Evolutionary conservation across 1,139 yeast genomes (phyloP), one percentile per base, ranked within the genome.

Genomic region (Sugiyamaella pinicola): DNA sequence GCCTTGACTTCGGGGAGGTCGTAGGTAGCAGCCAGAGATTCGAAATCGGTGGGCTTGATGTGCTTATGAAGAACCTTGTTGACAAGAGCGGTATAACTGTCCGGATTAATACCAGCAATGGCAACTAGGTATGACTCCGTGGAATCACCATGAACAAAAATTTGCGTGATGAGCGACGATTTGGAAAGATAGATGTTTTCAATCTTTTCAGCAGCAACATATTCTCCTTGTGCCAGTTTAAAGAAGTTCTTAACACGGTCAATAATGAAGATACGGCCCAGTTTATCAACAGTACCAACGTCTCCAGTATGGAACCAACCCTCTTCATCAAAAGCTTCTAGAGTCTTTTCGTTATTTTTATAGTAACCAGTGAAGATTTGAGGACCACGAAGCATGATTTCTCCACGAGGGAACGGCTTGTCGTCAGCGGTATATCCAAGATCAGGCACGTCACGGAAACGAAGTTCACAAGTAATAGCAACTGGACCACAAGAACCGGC

Each of bases 281-380:
- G 72, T 8, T 64, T 63, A 50, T 77, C 81, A 55, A 86, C 71
- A 57, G 69, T 71, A 10, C 85, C 91, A 59, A 86, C 80, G 69
- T 86, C 95, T 48, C 95, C 95, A 15, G 93, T 85, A 44, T 76
- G 74, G 70, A 85, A 85, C 88, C 90, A 86, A 8, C 90, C 90
- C 21, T 85, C 85, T 38, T 73, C 68, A 61, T 82, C 86, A 49
- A 83, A 64, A 2, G 81, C 76, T 49, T 76, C 77, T 15, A 64
- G 66, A 1, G 87, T 82, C 58, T 79, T 84, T 40, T 75, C 74
- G 8, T 75, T 76, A 60, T 82, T 80, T 64, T 83, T 79, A 71
- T 69, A 85, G 69, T 87, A 87, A 12, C 78, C 80, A 29, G 64
- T 61, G 66, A 85, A 84, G 35, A 82, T 73, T 63, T 82, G 87